phyloP scores from a whole-genome alignment of 2,329 filamentous ascomycete genomes.

The Dactylonectria estremocensis region DNA sequence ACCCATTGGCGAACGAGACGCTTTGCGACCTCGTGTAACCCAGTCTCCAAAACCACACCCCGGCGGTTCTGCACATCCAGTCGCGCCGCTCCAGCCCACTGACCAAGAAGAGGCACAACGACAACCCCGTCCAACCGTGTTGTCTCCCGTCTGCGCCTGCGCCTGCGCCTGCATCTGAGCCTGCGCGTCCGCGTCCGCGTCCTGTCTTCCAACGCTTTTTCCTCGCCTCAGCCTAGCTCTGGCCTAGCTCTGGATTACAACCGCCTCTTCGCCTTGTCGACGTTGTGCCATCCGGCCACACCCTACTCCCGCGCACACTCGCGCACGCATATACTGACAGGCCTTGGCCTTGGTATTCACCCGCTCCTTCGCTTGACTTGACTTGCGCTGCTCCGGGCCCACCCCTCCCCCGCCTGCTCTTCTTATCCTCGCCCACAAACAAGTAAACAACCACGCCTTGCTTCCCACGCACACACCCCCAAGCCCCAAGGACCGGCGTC shows the following conservation, averaged over 20 bases:
- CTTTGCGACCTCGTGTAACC: slow-evolving; percentile 47
- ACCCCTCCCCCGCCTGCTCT: slow-evolving; percentile 45
- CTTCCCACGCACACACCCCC: slow-evolving; percentile 45
- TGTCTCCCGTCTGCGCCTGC: slow-evolving; percentile 42
- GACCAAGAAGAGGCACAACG: slow-evolving; percentile 38
- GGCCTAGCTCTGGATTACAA: slow-evolving; percentile 19
- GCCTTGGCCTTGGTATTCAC: slow-evolving; percentile 24
- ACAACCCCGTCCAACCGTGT: slow-evolving; percentile 37
- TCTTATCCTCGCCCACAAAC: slow-evolving; percentile 37
- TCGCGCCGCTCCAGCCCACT: slow-evolving; percentile 46
- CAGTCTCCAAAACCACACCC: slow-evolving; percentile 39
- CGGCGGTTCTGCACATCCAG: slow-evolving; percentile 25
- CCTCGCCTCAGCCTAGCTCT: slow-evolving; percentile 26
- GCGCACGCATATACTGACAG: slow-evolving; percentile 34
- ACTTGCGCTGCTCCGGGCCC: slow-evolving; percentile 34
- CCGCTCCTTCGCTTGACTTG: slow-evolving; percentile 7
- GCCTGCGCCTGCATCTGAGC: slow-evolving; percentile 40
- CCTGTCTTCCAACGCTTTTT: slow-evolving; percentile 32
- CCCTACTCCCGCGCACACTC: slow-evolving; percentile 34
- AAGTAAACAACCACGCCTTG: slow-evolving; percentile 40
- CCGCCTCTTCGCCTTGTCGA: slow-evolving; percentile 25
- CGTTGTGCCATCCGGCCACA: slow-evolving; percentile 43
- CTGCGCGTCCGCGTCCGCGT: slow-evolving; percentile 44
- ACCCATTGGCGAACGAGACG: slow-evolving; percentile 49
- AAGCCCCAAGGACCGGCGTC: slow-evolving; percentile 52